Percentiles rank a stretch among this genome's conserved stretches.
Conservation (phyloP, 1,284 basidiomycete species). For the Rugosomyces carneus region DNA sequence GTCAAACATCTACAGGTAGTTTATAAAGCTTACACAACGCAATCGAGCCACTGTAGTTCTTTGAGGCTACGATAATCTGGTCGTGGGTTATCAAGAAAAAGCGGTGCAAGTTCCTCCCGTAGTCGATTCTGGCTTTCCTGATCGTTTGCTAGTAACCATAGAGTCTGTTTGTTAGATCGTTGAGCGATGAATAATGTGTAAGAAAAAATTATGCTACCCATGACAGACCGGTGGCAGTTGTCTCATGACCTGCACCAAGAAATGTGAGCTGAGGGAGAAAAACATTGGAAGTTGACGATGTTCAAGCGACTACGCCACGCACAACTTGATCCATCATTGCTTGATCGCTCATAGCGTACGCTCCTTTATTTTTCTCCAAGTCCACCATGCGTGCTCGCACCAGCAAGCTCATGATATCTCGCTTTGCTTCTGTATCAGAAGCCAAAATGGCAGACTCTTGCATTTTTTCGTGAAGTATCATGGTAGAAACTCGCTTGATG, state of each 20-base stretch:
- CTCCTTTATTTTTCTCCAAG: constrained; percentile 20
- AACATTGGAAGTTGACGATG: background rate
- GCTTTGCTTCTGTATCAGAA: constrained; percentile 35
- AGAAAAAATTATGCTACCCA: constrained; percentile 29
- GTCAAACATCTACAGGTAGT: background rate
- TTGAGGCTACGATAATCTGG: constrained; percentile 42
- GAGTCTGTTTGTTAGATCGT: constrained; percentile 12
- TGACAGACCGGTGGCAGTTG: constrained; percentile 41
- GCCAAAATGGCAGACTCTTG: constrained; percentile 26
- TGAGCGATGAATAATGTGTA: too few relatives aligned
- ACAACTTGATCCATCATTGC: constrained; percentile 49
- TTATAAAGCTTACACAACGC: constrained; percentile 35
- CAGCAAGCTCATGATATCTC: constrained; percentile 45
- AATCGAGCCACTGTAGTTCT: constrained; percentile 40
- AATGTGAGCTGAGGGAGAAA: constrained; percentile 35
- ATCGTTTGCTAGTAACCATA: constrained; percentile 25
- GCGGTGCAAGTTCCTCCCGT: constrained; percentile 35
- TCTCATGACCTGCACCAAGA: constrained; percentile 47
- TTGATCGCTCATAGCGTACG: constrained; percentile 37
- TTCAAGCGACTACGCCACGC: constrained; percentile 14
- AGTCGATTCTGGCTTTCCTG: constrained; percentile 33
- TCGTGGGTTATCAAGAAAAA: constrained; percentile 29
- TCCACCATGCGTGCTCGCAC: constrained; percentile 37
- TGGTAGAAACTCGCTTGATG: constrained; percentile 33
- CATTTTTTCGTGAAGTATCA: constrained; percentile 38